Evolutionary conservation across 108 stramenopile species (phyloP), one percentile per base, ranked within the genome.

Genomic region (Nitzschia sp.): DNA sequence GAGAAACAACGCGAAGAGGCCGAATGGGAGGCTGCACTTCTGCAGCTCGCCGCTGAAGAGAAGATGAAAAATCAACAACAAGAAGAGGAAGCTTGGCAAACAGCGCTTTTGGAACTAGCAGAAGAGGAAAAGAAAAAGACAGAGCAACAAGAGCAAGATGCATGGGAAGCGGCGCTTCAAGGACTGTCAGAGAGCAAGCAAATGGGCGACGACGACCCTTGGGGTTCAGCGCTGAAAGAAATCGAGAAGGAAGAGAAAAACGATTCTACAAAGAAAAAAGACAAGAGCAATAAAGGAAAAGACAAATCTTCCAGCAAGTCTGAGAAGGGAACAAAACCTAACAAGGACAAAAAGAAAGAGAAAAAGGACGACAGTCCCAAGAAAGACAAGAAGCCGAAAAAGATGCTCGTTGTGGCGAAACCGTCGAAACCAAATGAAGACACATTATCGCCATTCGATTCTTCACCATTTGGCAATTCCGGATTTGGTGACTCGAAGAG

Each of bases 21-120:
- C 1, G 67, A 39, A 17, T 68, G 67, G 67, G 21, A 68, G 19
- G 67, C 53, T 14, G 67, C 67, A 8, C 25, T 68, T 38, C n/a
- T 57, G 55, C 40, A 44, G 41, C 55, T 68, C 7, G 67, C 67
- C 6, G 67, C 54, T 39, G 67, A 68, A 43, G 67, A 57, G 39
- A 29, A 34, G 25, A 21, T 20, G 55, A 68, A 68, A 17, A 68
- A 57, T 14, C 14, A 68, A 10, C 41, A 57, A 43, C 25, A 60
- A 17, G 67, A 68, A 3, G 8, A 34, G 11, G 64, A 51, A 26
- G 34, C 50, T 1, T 65, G 64, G 64, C 39, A 52, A 43, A 26
- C 64, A 19, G 67, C 53, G 26, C 67, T 55, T 10, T 15, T 24
- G 22, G 62, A 46, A 24, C 24, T 50, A 8, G 43, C 62, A 10